Base-by-base conservation (phyloP, 2,329 filamentous ascomycete genomes). In the Dryadomyces quercivorus region DNA sequence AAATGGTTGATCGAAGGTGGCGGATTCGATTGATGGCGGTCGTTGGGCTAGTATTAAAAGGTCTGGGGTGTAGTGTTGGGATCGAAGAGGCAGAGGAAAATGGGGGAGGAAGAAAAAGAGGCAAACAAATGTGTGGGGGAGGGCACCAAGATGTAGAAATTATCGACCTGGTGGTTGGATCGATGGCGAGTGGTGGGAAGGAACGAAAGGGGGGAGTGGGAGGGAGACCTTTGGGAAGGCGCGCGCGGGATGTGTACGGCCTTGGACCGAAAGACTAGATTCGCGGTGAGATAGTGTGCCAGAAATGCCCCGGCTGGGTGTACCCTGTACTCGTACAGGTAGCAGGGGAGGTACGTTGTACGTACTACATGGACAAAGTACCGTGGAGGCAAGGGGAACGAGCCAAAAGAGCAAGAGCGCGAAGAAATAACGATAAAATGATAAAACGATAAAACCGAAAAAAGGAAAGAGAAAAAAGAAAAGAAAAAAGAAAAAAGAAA, bases 101-200 rank as follows among this genome's bases (percentile, higher is more conserved):
- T 54, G 48, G 49, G 44, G 45, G 47, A n/a, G 43, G 16, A 43
- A 46, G 45, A 36, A 47, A 18, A 50, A 49, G 51, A 54, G 52
- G 50, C 53, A 36, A 54, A 36, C 50, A 45, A 55, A 38, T 53
- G 58, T 59, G 58, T 53, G 59, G 57, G 59, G 56, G 59, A 59
- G 55, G 51, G 59, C 54, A 55, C 59, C 57, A 61, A 63, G 58
- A 61, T 61, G 62, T 63, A 63, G 55, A 57, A 63, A 57, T 62
- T 60, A 60, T 59, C 52, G 53, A 36, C 48, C 50, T 55, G 54
- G 46, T 50, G 54, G 53, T 50, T 59, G 57, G 57, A 54, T 56
- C 56, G 55, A 56, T 57, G 57, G 53, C 53, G 55, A 44, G 56
- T 53, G 55, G 57, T 56, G 55, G 55, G 51, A 51, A 55, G 54